Base-by-base conservation (phyloP, 495 filamentous ascomycete species). In the Neurospora sublineolata region DNA sequence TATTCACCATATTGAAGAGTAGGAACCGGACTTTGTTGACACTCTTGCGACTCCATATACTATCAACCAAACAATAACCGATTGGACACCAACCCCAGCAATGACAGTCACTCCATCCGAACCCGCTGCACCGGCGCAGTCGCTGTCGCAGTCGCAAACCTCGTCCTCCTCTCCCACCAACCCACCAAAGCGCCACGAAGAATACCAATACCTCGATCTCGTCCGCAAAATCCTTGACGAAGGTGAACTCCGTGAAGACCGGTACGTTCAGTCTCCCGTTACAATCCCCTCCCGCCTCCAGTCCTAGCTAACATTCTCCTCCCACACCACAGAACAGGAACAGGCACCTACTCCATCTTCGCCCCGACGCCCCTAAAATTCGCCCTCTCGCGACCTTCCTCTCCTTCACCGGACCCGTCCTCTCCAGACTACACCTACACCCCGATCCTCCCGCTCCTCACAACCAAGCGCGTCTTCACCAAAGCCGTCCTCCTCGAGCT, bases 381-480 rank as follows among this genome's bases (percentile, higher is more conserved):
- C 85, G 86, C 86, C 69, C 92, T 98, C 76, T 64, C 52, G 0
- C 11, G 12, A 60, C 52, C 52, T 3, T 33, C 52, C 52, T 14
- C 52, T 27, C 46, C 46, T 23, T 9, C 18, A 1, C 8, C 8
- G 9, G 46, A 58, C 20, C 46, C 46, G 1, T 27, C 44, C 27
- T 33, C 52, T 6, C 30, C 52, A 3, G 90, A 90, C 71, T 82
- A 86, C 37, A 76, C 81, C 76, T 80, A 83, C 75, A 76, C 78
- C 69, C 87, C 89, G 6, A 86, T 95, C 80, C 87, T 98, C 44
- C 94, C 94, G 33, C 91, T 98, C 75, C 89, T 98, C 14, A 98
- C 94, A 7, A 98, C 95, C 37, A 98, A 98, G 81, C 93, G 95
- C 77, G 95, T 98, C 79, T 97, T 97, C 86, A 86, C 91, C 39